A percentile compares a stretch with the other conserved stretches of the same genome.
phyloP scores from a whole-genome alignment of 2,329 filamentous ascomycete species.

The Hymenoscyphus infarciens region DNA sequence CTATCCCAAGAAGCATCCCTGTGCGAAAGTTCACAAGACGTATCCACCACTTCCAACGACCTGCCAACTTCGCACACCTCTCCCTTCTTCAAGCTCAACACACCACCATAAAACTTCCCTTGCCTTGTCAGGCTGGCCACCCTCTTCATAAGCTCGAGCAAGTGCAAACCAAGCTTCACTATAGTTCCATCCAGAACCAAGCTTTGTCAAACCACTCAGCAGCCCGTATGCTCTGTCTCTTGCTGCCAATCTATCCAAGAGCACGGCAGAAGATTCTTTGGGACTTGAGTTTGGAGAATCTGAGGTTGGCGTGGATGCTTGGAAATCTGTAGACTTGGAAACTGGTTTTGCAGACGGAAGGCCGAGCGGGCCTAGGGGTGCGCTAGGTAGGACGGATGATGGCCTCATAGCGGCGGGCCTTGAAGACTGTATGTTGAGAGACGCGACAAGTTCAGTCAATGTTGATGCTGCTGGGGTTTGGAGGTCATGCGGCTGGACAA shows the following conservation, averaged over 20 bases:
- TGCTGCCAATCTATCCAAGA: slow-evolving; percentile 73
- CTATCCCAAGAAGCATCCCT: no score
- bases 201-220: slow-evolving; percentile 76
- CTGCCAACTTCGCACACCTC: slow-evolving; percentile 77
- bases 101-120: slow-evolving; percentile 97
- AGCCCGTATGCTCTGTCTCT: slow-evolving; percentile 85
- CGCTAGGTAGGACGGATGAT: slow-evolving; percentile 13
- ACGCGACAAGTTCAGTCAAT: slow-evolving; percentile 19
- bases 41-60: slow-evolving; percentile 58
- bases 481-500: slow-evolving; percentile 30
- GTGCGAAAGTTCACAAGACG: slow-evolving; percentile 25
- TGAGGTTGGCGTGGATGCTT: slow-evolving; percentile 25
- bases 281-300: slow-evolving; percentile 15
- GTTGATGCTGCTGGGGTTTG: slow-evolving; percentile 29
- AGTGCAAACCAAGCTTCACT: slow-evolving; percentile 92
- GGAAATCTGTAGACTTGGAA: slow-evolving; percentile 30
- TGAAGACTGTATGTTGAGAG: slow-evolving; percentile 18
- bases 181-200: slow-evolving; percentile 84
- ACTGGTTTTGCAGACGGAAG: slow-evolving; percentile 27
- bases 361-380: slow-evolving; percentile 34
- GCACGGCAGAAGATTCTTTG: slow-evolving; percentile 27
- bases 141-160: slow-evolving; percentile 82
- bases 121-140: slow-evolving; percentile 79
- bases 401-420: slow-evolving; percentile 12
- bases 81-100: slow-evolving; percentile 85